Evolutionary conservation across 495 filamentous ascomycete genomes (phyloP), one percentile per base, ranked within the genome.

Genomic region (Penicillium subrubescens): DNA sequence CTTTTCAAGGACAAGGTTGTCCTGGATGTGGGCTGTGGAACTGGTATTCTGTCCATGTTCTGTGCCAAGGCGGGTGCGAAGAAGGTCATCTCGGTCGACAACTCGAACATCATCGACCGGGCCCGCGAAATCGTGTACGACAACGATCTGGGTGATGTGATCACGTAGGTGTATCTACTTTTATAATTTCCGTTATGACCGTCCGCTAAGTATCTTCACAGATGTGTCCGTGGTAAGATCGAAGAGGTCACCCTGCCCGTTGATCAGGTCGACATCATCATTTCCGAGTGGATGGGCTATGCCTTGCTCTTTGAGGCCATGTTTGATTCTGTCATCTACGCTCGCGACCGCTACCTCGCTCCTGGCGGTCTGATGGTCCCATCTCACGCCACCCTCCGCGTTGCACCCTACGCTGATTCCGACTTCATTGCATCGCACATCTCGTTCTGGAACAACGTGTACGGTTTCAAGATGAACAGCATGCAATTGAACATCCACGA

Each of bases 261-360:
- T 65, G 82, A 86, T 61, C 83, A 94, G 73, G 94, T 97, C 52
- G 94, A 97, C 69, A 93, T 97, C 75, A 97, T 97, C 67, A 88
- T 97, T 60, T 96, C 92, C 2, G 94, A 97, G 75, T 97, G 94
- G 94, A 97, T 97, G 94, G 94, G 94, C 5, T 97, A 97, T 73
- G 90, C 91, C 73, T 82, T 97, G 5, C 85, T 97, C 8, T 97
- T 95, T 73, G 94, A 97, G 82, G 89, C 88, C 68, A 97, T 97
- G 94, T 85, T 97, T 64, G 93, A 96, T 77, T 96, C 93, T 11
- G 94, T 97, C 35, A 81, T 97, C 54, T 93, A 90, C 64, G 94
- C 94, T 25, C 83, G 94, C 50, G 94, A 97, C 77, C 88, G 82
- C 64, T 97, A 92, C 77, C 88, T 97, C 23, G 86, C 75, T 27